Conservation (phyloP, 768 basidiomycete genomes). For the Galerina sulciceps region DNA sequence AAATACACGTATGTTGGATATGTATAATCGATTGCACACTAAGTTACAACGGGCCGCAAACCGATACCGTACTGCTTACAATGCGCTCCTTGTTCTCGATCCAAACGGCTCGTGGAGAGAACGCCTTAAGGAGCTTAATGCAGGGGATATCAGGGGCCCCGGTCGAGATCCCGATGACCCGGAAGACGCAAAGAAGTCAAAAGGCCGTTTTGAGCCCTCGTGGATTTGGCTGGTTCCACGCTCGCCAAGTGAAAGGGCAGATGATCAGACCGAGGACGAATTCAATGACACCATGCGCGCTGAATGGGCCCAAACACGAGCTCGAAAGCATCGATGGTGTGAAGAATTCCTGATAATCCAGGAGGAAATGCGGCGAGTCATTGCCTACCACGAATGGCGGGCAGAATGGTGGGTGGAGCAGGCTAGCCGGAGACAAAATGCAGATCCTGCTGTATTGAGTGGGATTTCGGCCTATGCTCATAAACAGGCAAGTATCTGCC, state of each 20-base stretch:
- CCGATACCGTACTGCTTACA: conserved; percentile 12
- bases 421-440: background rate
- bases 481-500: background rate
- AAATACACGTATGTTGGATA: conserved; percentile 19
- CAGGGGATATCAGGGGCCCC: conserved; percentile 17
- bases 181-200: background rate
- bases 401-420: background rate
- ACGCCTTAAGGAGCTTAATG: conserved; percentile 2
- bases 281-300: conserved; percentile 13
- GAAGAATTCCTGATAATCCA: conserved; percentile 10
- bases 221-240: conserved; percentile 29
- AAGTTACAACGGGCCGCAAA: conserved; percentile 9
- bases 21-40: conserved; percentile 14
- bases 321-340: conserved; percentile 7
- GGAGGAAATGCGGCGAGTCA: conserved; percentile 9
- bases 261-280: conserved; percentile 2
- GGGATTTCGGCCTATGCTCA: background rate
- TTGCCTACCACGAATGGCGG: conserved; percentile 5
- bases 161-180: conserved; percentile 14
- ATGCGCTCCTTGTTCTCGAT: conserved; percentile 13
- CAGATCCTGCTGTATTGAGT: background rate
- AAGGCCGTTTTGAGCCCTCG: conserved; percentile 10
- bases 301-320: conserved; percentile 11
- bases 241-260: background rate
- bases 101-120: conserved; percentile 18